phyloP scores from a whole-genome alignment of 495 filamentous ascomycete genomes.

The Durotheca rogersii region DNA sequence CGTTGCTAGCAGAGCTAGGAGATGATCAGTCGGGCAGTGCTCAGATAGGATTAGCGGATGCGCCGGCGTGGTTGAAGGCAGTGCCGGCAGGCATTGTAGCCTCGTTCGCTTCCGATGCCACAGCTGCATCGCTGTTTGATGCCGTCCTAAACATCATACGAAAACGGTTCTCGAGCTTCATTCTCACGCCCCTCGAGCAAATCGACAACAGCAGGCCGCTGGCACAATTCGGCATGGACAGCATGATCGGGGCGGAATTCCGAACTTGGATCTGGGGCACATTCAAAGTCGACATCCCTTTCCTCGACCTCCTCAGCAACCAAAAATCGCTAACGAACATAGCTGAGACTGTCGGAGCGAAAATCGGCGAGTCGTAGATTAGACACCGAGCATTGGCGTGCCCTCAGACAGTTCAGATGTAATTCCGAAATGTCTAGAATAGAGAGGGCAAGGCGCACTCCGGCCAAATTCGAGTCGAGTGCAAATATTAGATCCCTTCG shows the following conservation, averaged over 20 bases:
- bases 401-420: no score
- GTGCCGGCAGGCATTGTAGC: neutral
- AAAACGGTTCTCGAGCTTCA: slow-evolving; percentile 30
- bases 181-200: slow-evolving; percentile 37
- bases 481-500: no score
- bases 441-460: no score
- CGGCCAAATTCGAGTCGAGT: no score
- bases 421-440: no score
- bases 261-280: slow-evolving; percentile 34
- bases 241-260: slow-evolving; percentile 44
- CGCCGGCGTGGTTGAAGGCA: neutral
- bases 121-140: neutral
- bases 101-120: neutral
- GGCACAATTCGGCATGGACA: slow-evolving; percentile 38
- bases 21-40: neutral
- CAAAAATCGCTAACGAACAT: slow-evolving; percentile 11
- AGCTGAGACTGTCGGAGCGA: slow-evolving; percentile 3
- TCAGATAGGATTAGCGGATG: neutral
- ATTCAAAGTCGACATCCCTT: slow-evolving; percentile 40
- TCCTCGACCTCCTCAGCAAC: slow-evolving; percentile 17
- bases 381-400: neutral
- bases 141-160: slow-evolving; percentile 16
- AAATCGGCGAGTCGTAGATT: neutral
- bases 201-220: slow-evolving; percentile 27
- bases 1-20: neutral